Conservation (phyloP, 2,329 filamentous ascomycete genomes). For the Aureobasidium mangrovei region DNA sequence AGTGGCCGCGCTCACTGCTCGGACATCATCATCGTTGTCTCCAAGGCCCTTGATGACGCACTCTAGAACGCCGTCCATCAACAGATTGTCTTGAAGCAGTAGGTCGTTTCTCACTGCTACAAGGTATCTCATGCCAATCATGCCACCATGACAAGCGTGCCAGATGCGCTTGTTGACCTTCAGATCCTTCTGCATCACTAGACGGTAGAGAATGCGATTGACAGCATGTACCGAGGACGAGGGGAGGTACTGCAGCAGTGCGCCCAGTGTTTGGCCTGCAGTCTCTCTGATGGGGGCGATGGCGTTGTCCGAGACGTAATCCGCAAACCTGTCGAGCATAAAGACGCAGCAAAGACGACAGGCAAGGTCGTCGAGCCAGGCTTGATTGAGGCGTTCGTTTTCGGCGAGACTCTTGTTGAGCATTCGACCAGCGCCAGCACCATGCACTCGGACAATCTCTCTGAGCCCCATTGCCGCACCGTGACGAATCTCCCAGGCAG, state of each 20-base stretch:
- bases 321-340: slow-evolving; percentile 94
- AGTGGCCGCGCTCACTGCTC: slow-evolving; percentile 94
- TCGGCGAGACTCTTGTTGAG: slow-evolving; percentile 60
- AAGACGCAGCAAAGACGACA: slow-evolving; percentile 91
- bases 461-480: slow-evolving; percentile 91
- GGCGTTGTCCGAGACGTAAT: slow-evolving; percentile 95
- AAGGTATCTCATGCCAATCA: slow-evolving; percentile 92
- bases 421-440: slow-evolving; percentile 72
- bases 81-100: slow-evolving; percentile 68
- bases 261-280: slow-evolving; percentile 85
- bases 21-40: slow-evolving; percentile 88
- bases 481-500: slow-evolving; percentile 90
- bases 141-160: slow-evolving; percentile 95
- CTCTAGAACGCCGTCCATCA: slow-evolving; percentile 86
- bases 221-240: slow-evolving; percentile 71
- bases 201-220: slow-evolving; percentile 73
- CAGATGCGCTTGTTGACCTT: slow-evolving; percentile 67
- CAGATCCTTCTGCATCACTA: slow-evolving; percentile 86
- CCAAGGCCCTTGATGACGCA: slow-evolving; percentile 92
- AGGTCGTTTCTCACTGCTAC: slow-evolving; percentile 92
- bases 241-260: slow-evolving; percentile 76
- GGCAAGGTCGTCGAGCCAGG: slow-evolving; percentile 90
- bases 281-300: slow-evolving; percentile 94
- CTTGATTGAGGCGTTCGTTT: slow-evolving; percentile 71
- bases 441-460: slow-evolving; percentile 87